Evolutionary conservation across 2,329 filamentous ascomycete species (phyloP), one percentile per base, ranked within the genome.

Genomic region (Xylaria hypoxylon): DNA sequence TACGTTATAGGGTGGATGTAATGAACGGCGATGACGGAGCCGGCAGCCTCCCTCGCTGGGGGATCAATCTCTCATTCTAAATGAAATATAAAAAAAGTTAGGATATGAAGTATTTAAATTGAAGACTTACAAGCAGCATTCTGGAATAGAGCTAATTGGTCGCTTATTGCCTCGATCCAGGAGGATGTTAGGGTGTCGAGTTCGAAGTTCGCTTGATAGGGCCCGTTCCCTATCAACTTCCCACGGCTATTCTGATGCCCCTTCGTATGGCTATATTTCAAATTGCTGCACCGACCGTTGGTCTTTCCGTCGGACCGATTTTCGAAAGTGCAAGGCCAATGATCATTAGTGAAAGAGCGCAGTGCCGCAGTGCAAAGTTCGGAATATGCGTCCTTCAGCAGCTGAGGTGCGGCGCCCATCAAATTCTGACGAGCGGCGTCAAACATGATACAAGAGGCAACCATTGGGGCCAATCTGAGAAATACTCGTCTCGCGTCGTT

Each of bases 401-500:
- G 38, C 13, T 40, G 11, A 15, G 38, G 38, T 4, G 38, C 38
- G 38, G 33, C 26, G 26, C 55, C 55, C 47, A 48, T 58, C 8
- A 33, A 33, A 15, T 58, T 58, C 8, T 47, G 28, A 26, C 55
- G 33, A 6, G 77, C 79, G 65, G 77, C 80, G 56, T 85, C 83
- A 1, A 86, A 74, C 72, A 85, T 77, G 15, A 86, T 81, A 65
- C 84, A 85, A 0, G 83, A 85, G 8, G 83, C 82, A 19, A 86
- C 78, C 80, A 86, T 80, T 7, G 76, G 78, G 47, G 81, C 81
- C 15, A 86, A 70, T 44, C 81, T 76, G 42, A 79, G 71, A 65
- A 85, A 85, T 26, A 85, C 77, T 5, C 52, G 65, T 17, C 60
- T 33, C n/a, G 68, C 76, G 2, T 40, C 38, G 38, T 5, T 40